Percentiles rank a stretch among this genome's conserved stretches.
These are phyloP conservation scores for Hansenula sp. DNA, from an alignment of 1,139 yeast species.

Conservation along the genomic window DNA sequence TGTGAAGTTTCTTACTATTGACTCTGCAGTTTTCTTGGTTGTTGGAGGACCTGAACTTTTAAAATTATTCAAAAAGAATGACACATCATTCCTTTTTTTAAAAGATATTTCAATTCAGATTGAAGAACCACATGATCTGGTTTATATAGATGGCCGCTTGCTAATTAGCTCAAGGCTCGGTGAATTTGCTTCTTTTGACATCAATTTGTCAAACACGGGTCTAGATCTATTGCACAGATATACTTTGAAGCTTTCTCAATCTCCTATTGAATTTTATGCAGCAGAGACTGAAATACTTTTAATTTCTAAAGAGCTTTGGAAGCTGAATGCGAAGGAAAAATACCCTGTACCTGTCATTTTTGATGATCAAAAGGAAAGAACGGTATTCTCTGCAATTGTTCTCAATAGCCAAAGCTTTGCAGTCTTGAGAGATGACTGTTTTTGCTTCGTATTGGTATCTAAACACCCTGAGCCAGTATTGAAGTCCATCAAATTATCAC, in stretches of 20 bases:
- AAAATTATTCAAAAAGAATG: conserved; percentile 2
- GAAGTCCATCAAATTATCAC: conserved; percentile 32
- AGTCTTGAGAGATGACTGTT: conserved; percentile 47
- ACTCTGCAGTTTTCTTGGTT: conserved; percentile 5
- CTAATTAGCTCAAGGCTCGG: conserved; percentile 19
- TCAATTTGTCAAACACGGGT: neutral
- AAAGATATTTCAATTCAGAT: neutral
- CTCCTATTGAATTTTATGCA: conserved; percentile 16
- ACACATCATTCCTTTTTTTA: neutral
- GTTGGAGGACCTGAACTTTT: conserved; percentile 6
- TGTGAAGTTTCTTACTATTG: conserved; percentile 10
- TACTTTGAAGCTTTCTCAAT: conserved; percentile 7
- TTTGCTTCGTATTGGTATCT: conserved; percentile 34
- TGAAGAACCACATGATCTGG: conserved; percentile 17
- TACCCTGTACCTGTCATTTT: conserved; percentile 40
- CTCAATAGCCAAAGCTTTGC: conserved; percentile 25
- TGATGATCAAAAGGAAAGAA: conserved; percentile 31
- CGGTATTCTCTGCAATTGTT: conserved; percentile 18
- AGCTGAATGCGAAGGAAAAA: conserved; percentile 30
- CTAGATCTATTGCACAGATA: neutral
- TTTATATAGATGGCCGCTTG: conserved; percentile 8
- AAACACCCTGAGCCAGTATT: conserved; percentile 18
- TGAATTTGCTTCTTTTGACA: conserved; percentile 5
- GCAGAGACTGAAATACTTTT: conserved; percentile 17
- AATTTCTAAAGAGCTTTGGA: conserved; percentile 39